These are phyloP conservation scores for Sequoia sempervirens DNA, from an alignment of 75 land plant genomes.

Conservation along the genomic window DNA sequence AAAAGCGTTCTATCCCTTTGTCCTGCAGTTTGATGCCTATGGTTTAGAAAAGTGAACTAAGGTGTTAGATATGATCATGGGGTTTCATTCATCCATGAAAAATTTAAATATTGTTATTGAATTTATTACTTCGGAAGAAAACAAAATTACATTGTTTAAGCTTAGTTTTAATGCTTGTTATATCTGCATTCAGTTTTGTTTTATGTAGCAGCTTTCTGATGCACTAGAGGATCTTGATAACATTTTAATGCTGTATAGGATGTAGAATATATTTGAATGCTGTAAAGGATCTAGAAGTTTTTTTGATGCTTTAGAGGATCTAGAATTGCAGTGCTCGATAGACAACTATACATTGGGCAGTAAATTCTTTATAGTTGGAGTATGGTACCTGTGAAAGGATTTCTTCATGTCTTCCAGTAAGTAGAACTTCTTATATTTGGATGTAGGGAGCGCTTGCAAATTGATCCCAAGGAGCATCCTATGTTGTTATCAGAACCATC, in stretches of 20 bases:
- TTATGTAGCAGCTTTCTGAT: background rate
- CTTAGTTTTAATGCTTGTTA: background rate
- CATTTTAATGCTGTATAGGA: background rate
- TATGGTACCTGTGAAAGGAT: background rate
- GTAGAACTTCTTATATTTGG: conserved; percentile 1
- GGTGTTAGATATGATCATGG: background rate
- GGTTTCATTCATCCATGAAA: background rate
- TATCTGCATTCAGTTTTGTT: background rate
- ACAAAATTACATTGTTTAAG: background rate
- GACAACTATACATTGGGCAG: background rate
- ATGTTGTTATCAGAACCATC: conserved; percentile 97
- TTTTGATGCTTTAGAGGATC: background rate
- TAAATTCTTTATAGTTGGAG: background rate
- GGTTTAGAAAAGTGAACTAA: background rate
- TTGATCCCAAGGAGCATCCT: conserved; percentile 97
- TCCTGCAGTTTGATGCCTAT: no score
- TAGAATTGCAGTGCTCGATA: background rate
- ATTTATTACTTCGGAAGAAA: no score
- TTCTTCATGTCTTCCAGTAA: background rate
- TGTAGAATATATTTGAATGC: background rate
- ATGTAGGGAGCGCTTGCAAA: conserved; percentile 61
- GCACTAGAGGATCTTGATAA: background rate
- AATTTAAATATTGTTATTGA: no score
- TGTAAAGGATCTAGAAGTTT: background rate
- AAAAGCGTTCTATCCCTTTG: no score